Conservation (phyloP, 345 rosid species). For the Pistacia vera region DNA sequence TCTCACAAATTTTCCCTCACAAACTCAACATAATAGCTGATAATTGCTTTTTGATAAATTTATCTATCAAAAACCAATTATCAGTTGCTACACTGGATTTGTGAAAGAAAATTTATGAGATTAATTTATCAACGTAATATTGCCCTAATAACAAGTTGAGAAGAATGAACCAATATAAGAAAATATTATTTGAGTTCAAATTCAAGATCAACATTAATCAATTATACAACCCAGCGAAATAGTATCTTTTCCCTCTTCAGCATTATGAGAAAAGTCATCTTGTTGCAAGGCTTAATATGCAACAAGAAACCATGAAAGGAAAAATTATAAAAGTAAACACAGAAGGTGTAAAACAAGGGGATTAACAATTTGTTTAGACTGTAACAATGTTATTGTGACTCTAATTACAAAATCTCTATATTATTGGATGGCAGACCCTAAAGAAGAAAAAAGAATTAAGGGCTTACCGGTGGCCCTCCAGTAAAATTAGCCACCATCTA, state of each 20-base stretch:
- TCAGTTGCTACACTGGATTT: too few species aligned
- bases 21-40: too few species aligned
- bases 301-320: not conserved
- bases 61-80: too few species aligned
- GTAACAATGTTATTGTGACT: not conserved
- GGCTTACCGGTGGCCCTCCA: constrained; percentile 23
- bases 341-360: not conserved
- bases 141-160: too few species aligned
- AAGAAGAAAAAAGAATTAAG: constrained; percentile 13
- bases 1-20: too few species aligned
- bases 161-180: too few species aligned
- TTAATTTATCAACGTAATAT: too few species aligned
- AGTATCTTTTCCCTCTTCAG: not conserved
- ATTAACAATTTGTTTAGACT: not conserved
- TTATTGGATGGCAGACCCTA: constrained; percentile 1
- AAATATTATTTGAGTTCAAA: not conserved
- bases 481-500: constrained; percentile 29
- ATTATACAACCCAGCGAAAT: not conserved
- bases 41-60: too few species aligned
- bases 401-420: constrained; percentile 5
- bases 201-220: not conserved
- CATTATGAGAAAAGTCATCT: not conserved
- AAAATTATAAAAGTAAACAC: not conserved
- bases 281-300: not conserved
- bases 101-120: too few species aligned